Percentiles rank a stretch among this genome's conserved stretches.
Evolutionary conservation across 495 filamentous ascomycete genomes (phyloP).

Genomic region (Neurospora sp.): DNA sequence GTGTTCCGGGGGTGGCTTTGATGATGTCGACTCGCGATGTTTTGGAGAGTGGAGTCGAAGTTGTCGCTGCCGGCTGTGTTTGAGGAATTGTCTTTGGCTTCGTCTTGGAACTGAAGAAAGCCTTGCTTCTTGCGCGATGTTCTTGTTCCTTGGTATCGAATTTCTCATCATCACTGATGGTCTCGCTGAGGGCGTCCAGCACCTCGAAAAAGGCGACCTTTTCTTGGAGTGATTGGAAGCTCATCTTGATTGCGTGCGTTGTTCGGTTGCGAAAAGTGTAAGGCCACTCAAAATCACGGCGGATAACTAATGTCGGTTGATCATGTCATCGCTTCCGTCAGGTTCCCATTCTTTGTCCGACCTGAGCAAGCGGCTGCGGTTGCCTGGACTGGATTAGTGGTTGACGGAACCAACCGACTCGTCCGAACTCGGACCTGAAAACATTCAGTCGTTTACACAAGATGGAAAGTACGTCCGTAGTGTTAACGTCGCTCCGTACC

Average conservation of each 20-base stretch:
- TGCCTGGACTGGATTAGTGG: neutral
- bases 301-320: neutral
- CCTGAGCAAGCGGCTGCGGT: neutral
- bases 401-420: neutral
- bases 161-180: constrained; percentile 10
- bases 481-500: neutral
- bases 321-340: neutral
- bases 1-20: constrained; percentile 11
- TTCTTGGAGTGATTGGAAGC: constrained; percentile 8
- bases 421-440: neutral
- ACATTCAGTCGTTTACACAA: neutral
- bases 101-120: constrained; percentile 11
- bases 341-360: neutral
- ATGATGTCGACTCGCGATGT: constrained; percentile 5
- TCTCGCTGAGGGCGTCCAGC: constrained; percentile 14
- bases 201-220: constrained; percentile 19
- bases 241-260: constrained; percentile 6
- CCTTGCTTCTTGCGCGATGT: constrained; percentile 10
- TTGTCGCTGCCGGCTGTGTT: constrained; percentile 6
- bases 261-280: neutral
- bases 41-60: neutral
- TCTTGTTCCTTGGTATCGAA: constrained; percentile 12
- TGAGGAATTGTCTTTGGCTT: neutral
- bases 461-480: neutral
- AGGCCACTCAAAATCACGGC: neutral